Evolutionary conservation across 2,329 filamentous ascomycete genomes (phyloP), one percentile per base, ranked within the genome.

Genomic region (Penicillium freii): DNA sequence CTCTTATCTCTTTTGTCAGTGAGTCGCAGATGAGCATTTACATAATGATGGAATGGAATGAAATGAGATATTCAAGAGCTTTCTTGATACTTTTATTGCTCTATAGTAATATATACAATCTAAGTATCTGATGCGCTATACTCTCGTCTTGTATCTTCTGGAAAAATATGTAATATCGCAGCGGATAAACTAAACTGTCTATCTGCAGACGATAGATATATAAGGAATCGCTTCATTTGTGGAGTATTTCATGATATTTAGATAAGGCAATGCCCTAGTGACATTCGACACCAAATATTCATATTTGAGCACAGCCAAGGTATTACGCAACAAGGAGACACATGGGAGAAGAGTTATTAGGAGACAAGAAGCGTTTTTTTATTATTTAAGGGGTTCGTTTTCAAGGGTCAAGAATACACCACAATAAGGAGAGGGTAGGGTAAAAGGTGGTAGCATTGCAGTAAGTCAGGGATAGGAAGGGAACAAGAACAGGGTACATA

Each of bases 21-120:
- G 40, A 54, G 33, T 51, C 40, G 8, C 46, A 31, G 34, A 53
- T 23, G 43, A 47, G 43, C 29, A 52, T 42, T 40, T 53, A 53
- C 54, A 56, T 56, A 43, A 56, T 17, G 54, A 56, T 47, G 4
- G 31, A 55, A 55, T 55, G 53, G 49, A 56, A 56, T 56, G 48
- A 52, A 52, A 53, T 53, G 54, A 56, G 48, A 40, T 34, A n/a
- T 29, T 42, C 21, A 42, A 50, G 2, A 23, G 8, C 10, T 23
- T 34, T 27, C 6, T 34, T 33, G 15, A 13, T 11, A 19, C 3
- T 23, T 17, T 10, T 15, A 2, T 15, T 51, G 25, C 17, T 17
- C 5, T n/a, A 7, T 38, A 27, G 9, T n/a, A 13, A 44, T 19
- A 13, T 13, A 19, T 19, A 29, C 9, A 11, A n/a, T 29, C 17